A percentile compares a stretch with the other conserved stretches of the same genome.
These are phyloP conservation scores for Amaranthus hypochondriacus DNA, from an alignment of 148 eudicot genomes.

Conservation along the genomic window DNA sequence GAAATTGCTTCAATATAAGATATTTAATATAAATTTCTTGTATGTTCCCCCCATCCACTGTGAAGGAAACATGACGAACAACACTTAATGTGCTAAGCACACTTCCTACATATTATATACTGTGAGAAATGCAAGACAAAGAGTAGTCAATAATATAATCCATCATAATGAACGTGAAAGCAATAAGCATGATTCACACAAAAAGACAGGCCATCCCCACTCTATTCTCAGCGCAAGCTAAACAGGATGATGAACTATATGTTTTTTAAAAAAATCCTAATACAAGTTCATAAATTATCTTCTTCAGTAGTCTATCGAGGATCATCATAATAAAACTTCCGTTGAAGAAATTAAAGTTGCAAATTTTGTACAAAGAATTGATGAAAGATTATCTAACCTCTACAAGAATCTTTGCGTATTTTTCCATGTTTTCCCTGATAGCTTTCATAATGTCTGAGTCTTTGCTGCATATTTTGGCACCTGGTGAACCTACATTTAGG, in stretches of 20 bases:
- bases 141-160: neutral
- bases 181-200: neutral
- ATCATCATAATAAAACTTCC: neutral
- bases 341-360: neutral
- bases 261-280: neutral
- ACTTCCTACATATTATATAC: neutral
- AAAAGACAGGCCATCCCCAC: neutral
- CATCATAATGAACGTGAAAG: neutral
- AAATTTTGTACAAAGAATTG: neutral
- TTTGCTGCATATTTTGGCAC: slow-evolving; percentile 73
- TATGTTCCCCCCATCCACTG: neutral
- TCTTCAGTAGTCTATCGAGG: neutral
- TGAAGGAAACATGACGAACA: neutral
- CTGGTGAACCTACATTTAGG: slow-evolving; percentile 86
- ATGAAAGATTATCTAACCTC: slow-evolving; percentile 49
- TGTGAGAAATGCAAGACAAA: neutral
- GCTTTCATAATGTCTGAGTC: slow-evolving; percentile 77
- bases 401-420: slow-evolving; percentile 60
- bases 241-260: neutral
- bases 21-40: neutral
- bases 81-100: neutral
- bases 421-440: slow-evolving; percentile 67
- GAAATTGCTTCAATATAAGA: neutral
- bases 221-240: neutral
- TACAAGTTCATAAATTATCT: too few relatives aligned